These are phyloP conservation scores for Eucalyptus pauciflora DNA, from an alignment of 345 rosid species.

Conservation along the genomic window DNA sequence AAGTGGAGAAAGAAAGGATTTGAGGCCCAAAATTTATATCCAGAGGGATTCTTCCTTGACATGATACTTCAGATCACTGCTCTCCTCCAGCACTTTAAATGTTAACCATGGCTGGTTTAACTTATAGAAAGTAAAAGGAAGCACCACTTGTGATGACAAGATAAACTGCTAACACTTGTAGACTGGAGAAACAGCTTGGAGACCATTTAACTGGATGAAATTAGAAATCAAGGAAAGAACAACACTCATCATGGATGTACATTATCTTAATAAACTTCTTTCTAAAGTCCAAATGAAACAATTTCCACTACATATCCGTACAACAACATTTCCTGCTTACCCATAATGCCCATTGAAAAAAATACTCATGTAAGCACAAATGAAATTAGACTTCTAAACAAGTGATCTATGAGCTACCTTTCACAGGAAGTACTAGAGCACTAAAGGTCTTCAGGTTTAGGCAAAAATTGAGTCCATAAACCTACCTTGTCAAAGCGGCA, in stretches of 20 bases:
- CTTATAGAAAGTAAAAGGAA: not conserved
- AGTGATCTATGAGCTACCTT: not conserved
- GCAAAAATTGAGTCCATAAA: not conserved
- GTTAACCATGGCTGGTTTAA: not conserved
- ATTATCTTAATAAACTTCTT: not conserved
- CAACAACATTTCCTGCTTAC: not conserved
- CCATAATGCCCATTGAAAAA: not conserved
- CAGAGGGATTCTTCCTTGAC: not conserved
- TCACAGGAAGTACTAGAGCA: not conserved
- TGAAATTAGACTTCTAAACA: not conserved
- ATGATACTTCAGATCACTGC: not conserved
- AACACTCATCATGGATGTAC: not conserved
- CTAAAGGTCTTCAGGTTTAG: not conserved
- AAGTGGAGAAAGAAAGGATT: not conserved
- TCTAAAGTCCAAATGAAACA: not conserved
- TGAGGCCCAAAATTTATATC: not conserved
- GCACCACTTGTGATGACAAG: not conserved
- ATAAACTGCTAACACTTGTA: not conserved
- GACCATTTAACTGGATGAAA: not conserved
- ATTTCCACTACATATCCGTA: not conserved
- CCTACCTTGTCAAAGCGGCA: slow-evolving; percentile 95
- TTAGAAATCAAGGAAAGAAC: not conserved
- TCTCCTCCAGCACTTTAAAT: not conserved
- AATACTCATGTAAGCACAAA: not conserved
- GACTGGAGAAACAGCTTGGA: not conserved